These are phyloP conservation scores for Hylodesmum podocarpum DNA, from an alignment of 306 rosid genomes.

Conservation along the genomic window DNA sequence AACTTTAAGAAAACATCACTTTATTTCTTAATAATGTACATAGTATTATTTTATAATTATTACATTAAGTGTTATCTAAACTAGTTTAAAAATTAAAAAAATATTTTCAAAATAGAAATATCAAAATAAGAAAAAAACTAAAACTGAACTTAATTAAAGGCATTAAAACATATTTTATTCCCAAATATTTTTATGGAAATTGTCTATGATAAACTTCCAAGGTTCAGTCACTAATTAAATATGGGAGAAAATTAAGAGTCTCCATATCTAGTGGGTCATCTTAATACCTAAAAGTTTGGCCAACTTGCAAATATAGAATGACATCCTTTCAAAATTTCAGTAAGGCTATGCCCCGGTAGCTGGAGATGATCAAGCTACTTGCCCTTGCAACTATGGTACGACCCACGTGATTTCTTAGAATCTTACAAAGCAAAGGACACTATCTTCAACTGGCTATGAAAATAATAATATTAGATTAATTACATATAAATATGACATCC, in stretches of 20 bases:
- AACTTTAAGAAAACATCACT: too few relatives aligned
- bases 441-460: conserved; percentile 6
- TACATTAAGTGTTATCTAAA: too few relatives aligned
- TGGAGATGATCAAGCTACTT: conserved; percentile 19
- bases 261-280: conserved; percentile 21
- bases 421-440: conserved; percentile 24
- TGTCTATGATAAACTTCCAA: not conserved
- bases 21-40: too few relatives aligned
- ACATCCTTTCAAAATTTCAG: conserved; percentile 11
- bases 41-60: too few relatives aligned
- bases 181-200: too few relatives aligned
- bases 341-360: conserved; percentile 21
- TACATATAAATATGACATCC: not conserved
- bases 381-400: conserved; percentile 30
- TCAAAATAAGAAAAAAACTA: not conserved
- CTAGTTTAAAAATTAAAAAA: too few relatives aligned
- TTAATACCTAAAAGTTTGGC: conserved; percentile 40
- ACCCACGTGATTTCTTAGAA: conserved; percentile 33
- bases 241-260: conserved; percentile 14
- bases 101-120: too few relatives aligned
- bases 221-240: not conserved
- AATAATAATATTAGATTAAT: not conserved
- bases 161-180: too few relatives aligned
- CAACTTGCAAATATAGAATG: conserved; percentile 28
- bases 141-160: too few relatives aligned